Conservation (phyloP, 495 filamentous ascomycete genomes). For the Bathelium albidoporum region DNA sequence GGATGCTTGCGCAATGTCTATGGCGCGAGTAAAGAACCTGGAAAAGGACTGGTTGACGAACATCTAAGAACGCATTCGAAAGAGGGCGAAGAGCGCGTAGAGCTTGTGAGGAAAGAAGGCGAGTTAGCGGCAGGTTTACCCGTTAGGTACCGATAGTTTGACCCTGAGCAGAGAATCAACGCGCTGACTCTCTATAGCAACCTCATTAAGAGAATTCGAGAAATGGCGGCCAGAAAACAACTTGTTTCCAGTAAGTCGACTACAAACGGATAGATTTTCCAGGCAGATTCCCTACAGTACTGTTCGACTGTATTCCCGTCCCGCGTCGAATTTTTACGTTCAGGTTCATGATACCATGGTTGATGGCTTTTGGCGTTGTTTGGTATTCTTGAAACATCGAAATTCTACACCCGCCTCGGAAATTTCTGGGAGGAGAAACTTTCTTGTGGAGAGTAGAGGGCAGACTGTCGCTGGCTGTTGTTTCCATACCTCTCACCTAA, state of each 20-base stretch:
- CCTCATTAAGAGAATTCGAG: slow-evolving; percentile 26
- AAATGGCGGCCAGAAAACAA: slow-evolving; percentile 20
- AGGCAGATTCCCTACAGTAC: background rate
- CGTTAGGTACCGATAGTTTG: slow-evolving; percentile 38
- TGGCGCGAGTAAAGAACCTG: slow-evolving; percentile 44
- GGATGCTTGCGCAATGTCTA: slow-evolving; percentile 56
- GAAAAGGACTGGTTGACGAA: slow-evolving; percentile 48
- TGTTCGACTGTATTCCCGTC: background rate
- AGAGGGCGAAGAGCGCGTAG: slow-evolving; percentile 48
- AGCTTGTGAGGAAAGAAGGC: slow-evolving; percentile 45
- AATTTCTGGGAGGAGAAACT: no score
- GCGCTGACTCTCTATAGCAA: slow-evolving; percentile 13
- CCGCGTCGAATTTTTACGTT: background rate
- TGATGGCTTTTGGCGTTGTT: background rate
- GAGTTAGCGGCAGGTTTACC: slow-evolving; percentile 39
- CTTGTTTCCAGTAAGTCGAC: background rate
- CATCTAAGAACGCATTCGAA: slow-evolving; percentile 60
- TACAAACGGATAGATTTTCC: background rate
- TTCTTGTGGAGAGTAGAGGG: no score
- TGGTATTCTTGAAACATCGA: background rate
- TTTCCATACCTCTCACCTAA: no score
- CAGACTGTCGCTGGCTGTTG: no score
- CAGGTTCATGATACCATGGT: background rate
- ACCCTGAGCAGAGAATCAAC: background rate
- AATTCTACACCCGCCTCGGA: no score